Base-by-base conservation (phyloP, 129 eudicot species). In the Oenanthe sinensis region DNA sequence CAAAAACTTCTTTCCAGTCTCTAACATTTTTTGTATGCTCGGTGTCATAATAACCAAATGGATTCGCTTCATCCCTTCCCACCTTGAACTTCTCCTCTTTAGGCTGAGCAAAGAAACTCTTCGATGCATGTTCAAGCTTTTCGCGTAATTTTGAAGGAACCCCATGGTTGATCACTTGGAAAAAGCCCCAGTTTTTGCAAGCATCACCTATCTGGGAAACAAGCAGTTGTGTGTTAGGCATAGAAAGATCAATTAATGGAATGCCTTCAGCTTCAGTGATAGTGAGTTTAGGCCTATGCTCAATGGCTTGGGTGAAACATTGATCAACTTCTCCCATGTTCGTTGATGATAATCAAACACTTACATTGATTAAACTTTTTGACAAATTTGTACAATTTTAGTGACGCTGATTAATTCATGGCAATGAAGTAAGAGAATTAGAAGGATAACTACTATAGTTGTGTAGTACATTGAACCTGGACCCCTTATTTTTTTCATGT, bases 251-350 rank as follows among this genome's bases (percentile, higher is more conserved):
- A 40, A 91, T 85, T 50, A 86, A 50, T 2, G 92, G 36, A 33
- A 33, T 33, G 36, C 36, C 36, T 33, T 33, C 36, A 33, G 36
- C 36, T 33, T 33, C 36, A 26, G 19, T 84, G 8, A 77, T 33
- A 28, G 76, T 22, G 37, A 69, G 86, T 76, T 92, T 90, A 30
- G 96, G 96, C 84, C 97, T 84, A 90, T 92, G 97, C 28, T 92
- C 89, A 39, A 43, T 76, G 73, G 85, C 89, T 79, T 92, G 96
- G 83, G 88, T 82, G 84, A 88, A 92, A 30, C 84, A 80, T 48
- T 86, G 87, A 84, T 90, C 93, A 15, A 92, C 78, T 79, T 86
- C 88, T 80, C 80, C 88, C 96, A 86, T 90, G 83, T 26, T 63
- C 39, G 26, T 7, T 58, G 19, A 22, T 58, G 12, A 19, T 26